Conservation (phyloP, 2,329 filamentous ascomycete species). For the Hypoxylon rubiginosum region DNA sequence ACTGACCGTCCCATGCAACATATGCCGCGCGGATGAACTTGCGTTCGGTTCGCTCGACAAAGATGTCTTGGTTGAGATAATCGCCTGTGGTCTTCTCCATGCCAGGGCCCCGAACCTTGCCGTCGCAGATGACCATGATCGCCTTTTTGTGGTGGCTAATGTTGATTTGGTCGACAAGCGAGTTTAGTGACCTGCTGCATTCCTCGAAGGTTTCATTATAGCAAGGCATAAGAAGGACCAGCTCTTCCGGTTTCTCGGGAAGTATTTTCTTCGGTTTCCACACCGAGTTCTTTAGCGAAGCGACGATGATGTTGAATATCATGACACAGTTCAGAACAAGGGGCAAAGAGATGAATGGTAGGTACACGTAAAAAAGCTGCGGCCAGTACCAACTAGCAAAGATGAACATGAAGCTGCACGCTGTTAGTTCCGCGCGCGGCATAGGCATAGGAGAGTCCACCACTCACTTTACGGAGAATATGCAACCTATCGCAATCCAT, state of each 20-base stretch:
- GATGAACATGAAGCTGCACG: slow-evolving; percentile 41
- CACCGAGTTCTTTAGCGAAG: slow-evolving; percentile 50
- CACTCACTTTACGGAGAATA: slow-evolving; percentile 39
- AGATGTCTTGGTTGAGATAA: slow-evolving; percentile 62
- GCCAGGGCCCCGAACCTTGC: slow-evolving; percentile 60
- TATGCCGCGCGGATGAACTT: slow-evolving; percentile 59
- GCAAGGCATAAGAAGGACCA: slow-evolving; percentile 63
- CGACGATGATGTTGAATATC: slow-evolving; percentile 56
- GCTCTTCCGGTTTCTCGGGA: slow-evolving; percentile 55
- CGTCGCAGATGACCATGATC: slow-evolving; percentile 64
- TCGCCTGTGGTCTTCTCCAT: slow-evolving; percentile 64
- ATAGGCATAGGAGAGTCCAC: not conserved
- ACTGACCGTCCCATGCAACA: slow-evolving; percentile 60
- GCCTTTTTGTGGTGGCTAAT: slow-evolving; percentile 58
- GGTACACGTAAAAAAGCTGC: slow-evolving; percentile 60
- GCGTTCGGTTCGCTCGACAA: slow-evolving; percentile 52
- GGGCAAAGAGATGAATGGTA: slow-evolving; percentile 62
- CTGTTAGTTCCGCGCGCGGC: slow-evolving; percentile 16
- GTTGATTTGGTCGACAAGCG: slow-evolving; percentile 59
- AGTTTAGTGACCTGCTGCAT: slow-evolving; percentile 60
- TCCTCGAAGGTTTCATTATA: slow-evolving; percentile 64
- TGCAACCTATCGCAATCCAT: slow-evolving; percentile 28
- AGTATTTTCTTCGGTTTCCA: slow-evolving; percentile 50
- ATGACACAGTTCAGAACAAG: slow-evolving; percentile 58
- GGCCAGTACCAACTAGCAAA: slow-evolving; percentile 56